Evolutionary conservation across 805 yeast species (phyloP).

Genomic region (Teunomyces cretensis): DNA sequence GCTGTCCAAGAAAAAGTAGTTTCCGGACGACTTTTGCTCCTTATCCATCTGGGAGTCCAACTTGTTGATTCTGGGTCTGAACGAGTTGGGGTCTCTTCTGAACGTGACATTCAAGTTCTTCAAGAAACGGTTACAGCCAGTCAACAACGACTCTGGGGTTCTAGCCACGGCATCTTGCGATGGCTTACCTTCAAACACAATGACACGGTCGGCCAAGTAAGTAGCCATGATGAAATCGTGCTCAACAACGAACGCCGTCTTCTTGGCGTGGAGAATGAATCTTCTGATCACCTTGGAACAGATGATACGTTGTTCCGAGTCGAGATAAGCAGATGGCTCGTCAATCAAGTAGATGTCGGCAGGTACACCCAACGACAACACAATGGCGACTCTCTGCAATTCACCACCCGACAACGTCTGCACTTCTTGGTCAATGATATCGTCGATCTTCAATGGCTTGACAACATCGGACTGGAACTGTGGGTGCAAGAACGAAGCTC

Average conservation of each 20-base stretch:
- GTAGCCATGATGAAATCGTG: slow-evolving; percentile 99
- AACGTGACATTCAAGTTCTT: slow-evolving; percentile 96
- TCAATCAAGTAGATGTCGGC: slow-evolving; percentile 97
- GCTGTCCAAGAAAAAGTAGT: slow-evolving; percentile 92
- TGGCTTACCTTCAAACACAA: slow-evolving; percentile 96
- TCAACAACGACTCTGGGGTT: slow-evolving; percentile 87
- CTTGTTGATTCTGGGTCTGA: slow-evolving; percentile 98
- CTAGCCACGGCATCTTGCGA: slow-evolving; percentile 83
- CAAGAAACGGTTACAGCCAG: slow-evolving; percentile 96
- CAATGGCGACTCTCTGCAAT: slow-evolving; percentile 98
- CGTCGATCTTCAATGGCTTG: slow-evolving; percentile 91
- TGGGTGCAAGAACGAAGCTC: slow-evolving; percentile 90
- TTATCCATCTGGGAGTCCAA: slow-evolving; percentile 98
- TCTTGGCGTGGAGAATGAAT: slow-evolving; percentile 92
- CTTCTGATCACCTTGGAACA: slow-evolving; percentile 98
- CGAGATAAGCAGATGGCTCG: slow-evolving; percentile 98
- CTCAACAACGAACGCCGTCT: slow-evolving; percentile 98
- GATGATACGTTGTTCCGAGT: slow-evolving; percentile 98
- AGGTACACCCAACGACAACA: slow-evolving; percentile 85
- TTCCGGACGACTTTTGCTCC: slow-evolving; percentile 90
- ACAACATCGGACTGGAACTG: slow-evolving; percentile 98
- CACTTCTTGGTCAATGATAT: slow-evolving; percentile 95
- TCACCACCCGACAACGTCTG: slow-evolving; percentile 99
- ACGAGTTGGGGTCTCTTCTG: slow-evolving; percentile 98
- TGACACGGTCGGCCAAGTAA: slow-evolving; percentile 96